Evolutionary conservation across 768 basidiomycete species (phyloP), one percentile per base, ranked within the genome.

Genomic region (Scleroderma citrinum): DNA sequence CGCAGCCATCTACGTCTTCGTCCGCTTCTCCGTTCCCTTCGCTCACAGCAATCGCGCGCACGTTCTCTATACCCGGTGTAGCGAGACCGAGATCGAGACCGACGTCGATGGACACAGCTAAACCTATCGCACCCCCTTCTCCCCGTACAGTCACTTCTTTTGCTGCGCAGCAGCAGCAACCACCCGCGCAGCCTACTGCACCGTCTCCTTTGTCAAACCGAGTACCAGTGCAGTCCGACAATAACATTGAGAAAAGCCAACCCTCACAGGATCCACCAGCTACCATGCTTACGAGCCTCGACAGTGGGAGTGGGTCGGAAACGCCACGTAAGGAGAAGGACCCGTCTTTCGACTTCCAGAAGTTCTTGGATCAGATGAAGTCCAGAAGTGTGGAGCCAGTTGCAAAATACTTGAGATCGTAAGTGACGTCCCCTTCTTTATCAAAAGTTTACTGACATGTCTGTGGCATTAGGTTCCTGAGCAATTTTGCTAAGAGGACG

Each of bases 281-380:
- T 30, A 61, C 56, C 30, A 69, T 65, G 1, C 63, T 66, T 16
- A 42, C 42, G 13, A 59, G 52, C 31, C 7, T n/a, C 46, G 17
- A 26, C 7, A 35, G 19, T 3, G 61, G 56, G 17, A 66, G 55
- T 44, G 61, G 59, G 0, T 54, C 66, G 21, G 58, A 64, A 10
- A 68, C 71, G 12, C 67, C 70, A 5, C 49, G 31, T 49, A 62
- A 50, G 32, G 76, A 76, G 42, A 56, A 67, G 26, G 69, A 69
- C 49, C 71, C 73, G 0, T 72, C 73, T 37, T 98, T 97, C 57
- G 95, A 98, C 67, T 98, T 97, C 63, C 92, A 95, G 62, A 82
- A 76, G 42, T 99, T 99, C 67, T 68, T 98, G 54, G 92, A 94
- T 65, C 93, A 99, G 68, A 92, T 99, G 81, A 89, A 95, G 69